A percentile compares a stretch with the other conserved stretches of the same genome.
Evolutionary conservation across 257 asterid genomes (phyloP).

Genomic region (Ocimum tenuiflorum): DNA sequence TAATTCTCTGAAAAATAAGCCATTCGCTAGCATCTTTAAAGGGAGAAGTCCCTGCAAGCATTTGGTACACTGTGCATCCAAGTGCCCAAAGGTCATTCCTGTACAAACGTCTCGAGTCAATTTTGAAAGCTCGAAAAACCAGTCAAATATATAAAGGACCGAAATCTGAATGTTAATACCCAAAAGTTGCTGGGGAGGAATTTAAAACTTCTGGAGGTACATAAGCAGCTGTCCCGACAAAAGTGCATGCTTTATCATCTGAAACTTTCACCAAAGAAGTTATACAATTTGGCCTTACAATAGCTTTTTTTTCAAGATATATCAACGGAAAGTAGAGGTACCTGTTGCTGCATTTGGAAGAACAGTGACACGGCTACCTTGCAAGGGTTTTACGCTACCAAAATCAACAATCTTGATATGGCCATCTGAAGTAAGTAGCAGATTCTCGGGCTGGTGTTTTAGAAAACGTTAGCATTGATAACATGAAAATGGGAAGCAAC

Average conservation of each 20-base stretch:
- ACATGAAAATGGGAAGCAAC: constrained; percentile 3
- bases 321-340: constrained; percentile 17
- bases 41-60: constrained; percentile 98
- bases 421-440: constrained; percentile 84
- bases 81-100: constrained; percentile 99
- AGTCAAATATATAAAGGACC: neutral
- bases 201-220: constrained; percentile 97
- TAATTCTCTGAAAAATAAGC: constrained; percentile 93
- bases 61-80: constrained; percentile 97
- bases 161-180: constrained; percentile 15
- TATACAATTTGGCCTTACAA: neutral
- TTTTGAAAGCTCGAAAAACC: neutral
- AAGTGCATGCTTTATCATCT: constrained; percentile 98
- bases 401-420: constrained; percentile 98
- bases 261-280: neutral
- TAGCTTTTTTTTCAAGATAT: neutral
- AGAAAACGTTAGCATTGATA: constrained; percentile 30
- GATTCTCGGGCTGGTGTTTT: constrained; percentile 84
- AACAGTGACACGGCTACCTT: constrained; percentile 82
- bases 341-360: constrained; percentile 99
- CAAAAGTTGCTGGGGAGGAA: constrained; percentile 94
- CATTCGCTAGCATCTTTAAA: constrained; percentile 96
- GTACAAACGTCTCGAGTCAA: constrained; percentile 20
- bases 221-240: constrained; percentile 98
- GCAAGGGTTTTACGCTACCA: constrained; percentile 98